Evolutionary conservation across 225 moss, liverwort and hornwort species (phyloP), one percentile per base, ranked within the genome.

Genomic region (Bryoerythrophyllum caledonicum): DNA sequence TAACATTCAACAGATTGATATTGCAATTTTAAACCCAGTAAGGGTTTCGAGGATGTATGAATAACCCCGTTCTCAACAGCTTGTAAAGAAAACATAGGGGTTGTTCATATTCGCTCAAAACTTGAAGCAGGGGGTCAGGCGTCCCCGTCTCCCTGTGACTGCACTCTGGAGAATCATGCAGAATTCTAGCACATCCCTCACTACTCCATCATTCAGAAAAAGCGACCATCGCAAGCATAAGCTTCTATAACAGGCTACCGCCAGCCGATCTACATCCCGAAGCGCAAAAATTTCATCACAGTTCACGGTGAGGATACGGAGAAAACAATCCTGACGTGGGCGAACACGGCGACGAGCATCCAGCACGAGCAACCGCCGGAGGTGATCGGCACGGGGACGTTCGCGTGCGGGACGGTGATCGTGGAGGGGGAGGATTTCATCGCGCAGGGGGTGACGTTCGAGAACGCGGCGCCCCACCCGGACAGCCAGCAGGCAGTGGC

Each of bases 391-490:
- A 94, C 91, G 2, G 97, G 97, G 40, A 97, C 97, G 21, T 97
- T 97, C 67, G 97, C 88, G 0, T 94, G 93, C 37, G 97, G 93
- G 72, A 90, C 90, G 15, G 86, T 93, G 71, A 94, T 97, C 2
- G 92, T 97, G 73, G 97, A 97, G 76, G 97, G 94, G 30, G 93
- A 97, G 70, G 94, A 94, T 81, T 97, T 97, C 67, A 91, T 97
- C n/a, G 94, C 93, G 3, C 91, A 93, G 79, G 88, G 86, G 61
- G 64, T 97, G 25, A 93, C 97, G 17, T 97, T 97, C 52, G 94
- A 97, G 70, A 97, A 97, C 41, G 72, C 85, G 32, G 92, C 94
- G 30, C 88, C 93, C 6, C 86, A 92, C n/a, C n/a, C n/a, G 84
- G 97, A 94, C 37, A 88, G 90, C 44, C 93, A 93, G 43, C 97